Evolutionary conservation across 371 early-diverging fungal species (phyloP).

Genomic region (Mucor ambiguus): DNA sequence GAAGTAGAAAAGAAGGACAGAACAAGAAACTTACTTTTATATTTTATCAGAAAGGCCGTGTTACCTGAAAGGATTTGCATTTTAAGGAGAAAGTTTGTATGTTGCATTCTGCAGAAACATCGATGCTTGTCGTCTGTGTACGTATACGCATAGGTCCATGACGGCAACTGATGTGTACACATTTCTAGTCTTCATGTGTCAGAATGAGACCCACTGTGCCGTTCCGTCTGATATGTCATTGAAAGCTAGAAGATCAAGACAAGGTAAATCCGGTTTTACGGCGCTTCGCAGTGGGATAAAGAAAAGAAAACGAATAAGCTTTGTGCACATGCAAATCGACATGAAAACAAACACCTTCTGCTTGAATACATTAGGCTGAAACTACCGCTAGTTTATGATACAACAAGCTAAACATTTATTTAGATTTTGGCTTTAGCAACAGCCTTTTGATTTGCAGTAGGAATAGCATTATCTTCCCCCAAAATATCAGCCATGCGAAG

Average conservation of each 20-base stretch:
- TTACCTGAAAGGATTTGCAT: background rate
- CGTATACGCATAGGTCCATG: too few species aligned
- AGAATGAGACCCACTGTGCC: too few species aligned
- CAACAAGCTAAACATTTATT: background rate
- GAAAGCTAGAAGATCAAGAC: too few species aligned
- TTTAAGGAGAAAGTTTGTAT: slow-evolving; percentile 1
- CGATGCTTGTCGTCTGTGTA: background rate
- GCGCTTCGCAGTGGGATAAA: too few species aligned
- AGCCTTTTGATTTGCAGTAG: slow-evolving; percentile 27
- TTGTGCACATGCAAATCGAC: too few species aligned
- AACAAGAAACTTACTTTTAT: background rate
- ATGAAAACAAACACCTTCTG: background rate
- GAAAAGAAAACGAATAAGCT: too few species aligned
- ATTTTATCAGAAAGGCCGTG: background rate
- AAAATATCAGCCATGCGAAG: slow-evolving; percentile 34
- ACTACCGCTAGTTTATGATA: background rate
- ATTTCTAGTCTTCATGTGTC: too few species aligned
- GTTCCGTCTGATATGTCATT: too few species aligned
- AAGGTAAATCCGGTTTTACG: too few species aligned
- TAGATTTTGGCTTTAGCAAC: slow-evolving; percentile 15
- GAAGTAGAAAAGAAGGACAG: background rate
- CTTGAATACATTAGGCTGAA: background rate
- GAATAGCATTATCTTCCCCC: slow-evolving; percentile 27
- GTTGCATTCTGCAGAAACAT: background rate
- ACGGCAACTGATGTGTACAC: too few species aligned